A percentile compares a stretch with the other conserved stretches of the same genome.
Conservation (phyloP, 139 green algal genomes). For the Dunaliella sp. region DNA sequence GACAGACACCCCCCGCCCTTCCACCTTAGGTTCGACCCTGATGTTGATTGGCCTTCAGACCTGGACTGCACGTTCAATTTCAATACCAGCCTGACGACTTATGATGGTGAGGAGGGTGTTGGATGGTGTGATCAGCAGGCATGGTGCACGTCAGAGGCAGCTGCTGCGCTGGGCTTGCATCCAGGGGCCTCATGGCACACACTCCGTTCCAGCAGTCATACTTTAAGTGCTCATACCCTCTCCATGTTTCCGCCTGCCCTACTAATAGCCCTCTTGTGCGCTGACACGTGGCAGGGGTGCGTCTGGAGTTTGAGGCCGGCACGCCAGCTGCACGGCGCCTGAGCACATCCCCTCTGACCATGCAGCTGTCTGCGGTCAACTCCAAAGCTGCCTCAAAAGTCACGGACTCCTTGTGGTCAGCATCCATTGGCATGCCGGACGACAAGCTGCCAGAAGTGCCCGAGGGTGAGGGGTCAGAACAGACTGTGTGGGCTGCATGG, state of each 20-base stretch:
- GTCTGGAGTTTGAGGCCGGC: conserved; percentile 21
- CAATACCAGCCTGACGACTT: conserved; percentile 39
- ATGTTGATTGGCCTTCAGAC: conserved; percentile 52
- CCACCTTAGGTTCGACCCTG: conserved; percentile 40
- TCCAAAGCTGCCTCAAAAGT: conserved; percentile 23
- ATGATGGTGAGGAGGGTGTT: conserved; percentile 46
- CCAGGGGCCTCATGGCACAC: too few species aligned
- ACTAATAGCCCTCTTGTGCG: neutral
- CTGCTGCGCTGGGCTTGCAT: too few species aligned
- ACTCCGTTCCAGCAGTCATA: neutral
- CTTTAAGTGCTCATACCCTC: neutral
- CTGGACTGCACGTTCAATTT: conserved; percentile 43
- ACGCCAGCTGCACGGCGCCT: conserved; percentile 10
- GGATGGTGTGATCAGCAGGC: too few species aligned
- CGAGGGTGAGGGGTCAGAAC: conserved; percentile 2
- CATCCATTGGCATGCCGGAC: conserved; percentile 12
- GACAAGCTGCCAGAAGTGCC: conserved; percentile 53
- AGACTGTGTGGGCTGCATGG: too few species aligned
- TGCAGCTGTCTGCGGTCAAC: conserved; percentile 24
- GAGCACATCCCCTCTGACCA: conserved; percentile 23
- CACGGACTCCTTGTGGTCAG: conserved; percentile 43
- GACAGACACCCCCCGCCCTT: neutral
- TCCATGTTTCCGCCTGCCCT: neutral
- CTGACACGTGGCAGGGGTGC: conserved; percentile 22
- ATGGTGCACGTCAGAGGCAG: too few species aligned